Percentiles rank a stretch among this genome's conserved stretches.
phyloP scores from a whole-genome alignment of 179 eudicot genomes.

The Silene vulgaris region DNA sequence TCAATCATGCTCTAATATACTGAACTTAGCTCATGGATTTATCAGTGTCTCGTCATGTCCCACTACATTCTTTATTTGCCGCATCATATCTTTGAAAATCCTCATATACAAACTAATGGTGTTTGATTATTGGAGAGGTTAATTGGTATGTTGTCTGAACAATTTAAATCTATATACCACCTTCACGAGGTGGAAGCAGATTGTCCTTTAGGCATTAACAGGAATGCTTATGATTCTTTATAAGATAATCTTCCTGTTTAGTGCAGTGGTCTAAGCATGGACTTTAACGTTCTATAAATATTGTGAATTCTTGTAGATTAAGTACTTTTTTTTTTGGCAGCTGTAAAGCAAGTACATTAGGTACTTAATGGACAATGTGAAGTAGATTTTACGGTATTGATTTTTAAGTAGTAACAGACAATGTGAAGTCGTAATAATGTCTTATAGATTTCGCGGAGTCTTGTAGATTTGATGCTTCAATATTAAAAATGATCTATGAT shows the following conservation, averaged over 20 bases:
- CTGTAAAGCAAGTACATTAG: too few relatives aligned
- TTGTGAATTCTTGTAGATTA: neutral
- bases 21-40: neutral
- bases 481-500: neutral
- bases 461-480: constrained; percentile 11
- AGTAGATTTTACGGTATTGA: neutral
- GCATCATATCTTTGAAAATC: neutral
- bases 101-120: neutral
- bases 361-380: too few relatives aligned
- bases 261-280: neutral
- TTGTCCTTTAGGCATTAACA: too few relatives aligned
- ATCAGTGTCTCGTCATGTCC: neutral
- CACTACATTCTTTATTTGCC: neutral
- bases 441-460: neutral
- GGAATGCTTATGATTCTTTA: neutral
- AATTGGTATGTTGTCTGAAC: neutral
- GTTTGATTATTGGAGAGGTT: neutral
- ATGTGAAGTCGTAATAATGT: neutral
- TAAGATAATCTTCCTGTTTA: neutral
- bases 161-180: neutral
- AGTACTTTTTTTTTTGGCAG: too few relatives aligned
- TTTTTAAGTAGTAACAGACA: neutral
- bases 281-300: neutral
- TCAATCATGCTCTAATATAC: constrained; percentile 1
- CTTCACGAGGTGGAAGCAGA: neutral